Conservation (phyloP, 305 asterid genomes). For the Solanum hybrid region DNA sequence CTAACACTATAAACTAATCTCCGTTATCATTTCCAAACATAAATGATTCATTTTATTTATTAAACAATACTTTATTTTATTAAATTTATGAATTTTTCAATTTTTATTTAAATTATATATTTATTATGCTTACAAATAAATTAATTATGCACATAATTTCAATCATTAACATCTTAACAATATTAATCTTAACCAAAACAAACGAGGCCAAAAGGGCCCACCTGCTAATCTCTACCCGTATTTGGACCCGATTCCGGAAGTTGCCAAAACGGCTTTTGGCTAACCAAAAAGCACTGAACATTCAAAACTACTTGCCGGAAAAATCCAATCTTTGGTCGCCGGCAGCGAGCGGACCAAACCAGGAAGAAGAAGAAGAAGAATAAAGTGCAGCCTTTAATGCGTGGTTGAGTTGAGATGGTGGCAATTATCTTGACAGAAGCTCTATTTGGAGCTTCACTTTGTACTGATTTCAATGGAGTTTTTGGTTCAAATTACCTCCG, state of each 20-base stretch:
- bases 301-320: neutral
- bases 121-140: neutral
- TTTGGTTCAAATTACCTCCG: constrained; percentile 5
- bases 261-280: neutral
- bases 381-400: neutral
- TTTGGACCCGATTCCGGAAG: neutral
- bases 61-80: too few relatives aligned
- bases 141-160: neutral
- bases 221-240: neutral
- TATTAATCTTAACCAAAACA: neutral
- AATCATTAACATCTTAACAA: neutral
- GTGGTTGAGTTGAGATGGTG: neutral
- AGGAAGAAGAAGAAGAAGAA: neutral
- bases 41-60: neutral
- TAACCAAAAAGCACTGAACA: neutral
- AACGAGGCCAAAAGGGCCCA: neutral
- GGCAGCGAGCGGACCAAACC: neutral
- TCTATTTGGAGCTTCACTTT: neutral
- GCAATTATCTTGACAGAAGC: constrained; percentile 1
- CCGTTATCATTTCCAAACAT: neutral
- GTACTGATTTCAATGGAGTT: constrained; percentile 2
- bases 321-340: neutral
- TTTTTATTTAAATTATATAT: too few relatives aligned
- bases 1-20: too few relatives aligned
- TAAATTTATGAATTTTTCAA: too few relatives aligned